phyloP scores from a whole-genome alignment of 768 basidiomycete genomes.

The Pulveroboletus sp. region DNA sequence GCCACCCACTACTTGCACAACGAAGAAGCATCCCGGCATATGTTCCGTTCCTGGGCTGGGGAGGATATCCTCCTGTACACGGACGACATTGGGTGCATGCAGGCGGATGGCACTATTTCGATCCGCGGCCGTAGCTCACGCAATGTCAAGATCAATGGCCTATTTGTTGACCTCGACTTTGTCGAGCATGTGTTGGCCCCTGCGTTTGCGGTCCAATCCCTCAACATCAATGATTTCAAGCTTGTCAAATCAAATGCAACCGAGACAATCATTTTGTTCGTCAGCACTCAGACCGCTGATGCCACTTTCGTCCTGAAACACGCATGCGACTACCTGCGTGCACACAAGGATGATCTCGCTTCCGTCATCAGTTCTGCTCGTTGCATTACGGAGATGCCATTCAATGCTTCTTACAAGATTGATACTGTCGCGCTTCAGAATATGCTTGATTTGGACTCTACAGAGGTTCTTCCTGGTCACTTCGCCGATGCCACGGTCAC shows the following conservation, averaged over 20 bases:
- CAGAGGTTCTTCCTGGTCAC: conserved; percentile 4
- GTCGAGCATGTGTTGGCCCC: conserved; percentile 16
- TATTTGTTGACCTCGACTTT: conserved; percentile 17
- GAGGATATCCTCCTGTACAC: conserved; percentile 13
- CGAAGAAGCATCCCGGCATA: conserved; percentile 11
- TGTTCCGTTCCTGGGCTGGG: conserved; percentile 16
- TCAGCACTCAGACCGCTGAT: conserved; percentile 4
- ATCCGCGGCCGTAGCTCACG: conserved; percentile 15
- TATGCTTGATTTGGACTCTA: conserved; percentile 11
- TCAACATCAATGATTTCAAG: conserved; percentile 9
- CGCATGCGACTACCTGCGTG: conserved; percentile 11
- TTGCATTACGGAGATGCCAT: conserved; percentile 13
- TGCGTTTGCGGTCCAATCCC: conserved; percentile 6
- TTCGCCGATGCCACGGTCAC: conserved; percentile 7
- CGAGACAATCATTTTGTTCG: conserved; percentile 6
- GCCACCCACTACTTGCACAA: conserved; percentile 12
- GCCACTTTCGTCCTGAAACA: conserved; percentile 10
- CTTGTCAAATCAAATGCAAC: conserved; percentile 11
- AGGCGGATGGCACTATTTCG: conserved; percentile 11
- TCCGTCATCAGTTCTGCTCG: conserved; percentile 8
- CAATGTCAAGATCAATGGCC: conserved; percentile 14
- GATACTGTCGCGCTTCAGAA: conserved; percentile 11
- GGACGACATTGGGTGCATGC: conserved; percentile 16
- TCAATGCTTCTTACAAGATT: conserved; percentile 16
- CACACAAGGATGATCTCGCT: conserved; percentile 7